Base-by-base conservation (phyloP, 192 early-diverging fungal genomes). In the Gryganskiella cystojenkinii region DNA sequence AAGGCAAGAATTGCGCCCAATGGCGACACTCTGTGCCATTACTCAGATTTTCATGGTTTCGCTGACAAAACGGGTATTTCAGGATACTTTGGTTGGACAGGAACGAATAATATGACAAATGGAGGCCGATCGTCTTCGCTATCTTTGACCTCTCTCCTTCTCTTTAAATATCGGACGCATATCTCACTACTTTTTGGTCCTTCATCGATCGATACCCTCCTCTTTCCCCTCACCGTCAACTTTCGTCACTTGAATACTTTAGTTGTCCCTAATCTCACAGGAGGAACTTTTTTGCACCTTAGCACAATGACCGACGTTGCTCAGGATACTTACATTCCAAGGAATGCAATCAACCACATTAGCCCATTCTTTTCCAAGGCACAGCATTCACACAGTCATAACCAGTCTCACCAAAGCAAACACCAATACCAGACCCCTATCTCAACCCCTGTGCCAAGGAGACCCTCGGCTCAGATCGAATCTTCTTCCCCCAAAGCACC, bases 311-410 rank as follows among this genome's bases (percentile, higher is more conserved):
- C 49, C 33, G 33, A 33, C 46, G 61, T 63, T 40, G 50, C 54
- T 14, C 71, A 65, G 33, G 22, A 25, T 24, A 31, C 49, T 4
- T 78, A 78, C 56, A 64, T 78, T 33, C 50, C 74, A 15, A 68
- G 66, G 43, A 78, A 52, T 42, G 74, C 61, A 20, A 44, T 78
- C 47, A 50, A 78, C 54, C 74, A 78, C 43, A 69, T 78, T 54
- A 78, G 34, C 42, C 74, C 74, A 14, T 69, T 69, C 66, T 78
- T 69, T 61, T 64, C 35, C 61, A 78, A 69, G 42, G 50, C 20
- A 42, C 74, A 78, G 4, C 62, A 64, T 43, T 22, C 56, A n/a
- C 65, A 78, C 40, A 17, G 30, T 28, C 73, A 67, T 35, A 25
- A 10, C 20, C 65, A 76, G 40, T 2, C 46, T 9, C 50, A 24